A percentile compares a stretch with the other conserved stretches of the same genome.
Evolutionary conservation across 2,329 filamentous ascomycete genomes (phyloP).

Genomic region (Penicillium corylophilum): DNA sequence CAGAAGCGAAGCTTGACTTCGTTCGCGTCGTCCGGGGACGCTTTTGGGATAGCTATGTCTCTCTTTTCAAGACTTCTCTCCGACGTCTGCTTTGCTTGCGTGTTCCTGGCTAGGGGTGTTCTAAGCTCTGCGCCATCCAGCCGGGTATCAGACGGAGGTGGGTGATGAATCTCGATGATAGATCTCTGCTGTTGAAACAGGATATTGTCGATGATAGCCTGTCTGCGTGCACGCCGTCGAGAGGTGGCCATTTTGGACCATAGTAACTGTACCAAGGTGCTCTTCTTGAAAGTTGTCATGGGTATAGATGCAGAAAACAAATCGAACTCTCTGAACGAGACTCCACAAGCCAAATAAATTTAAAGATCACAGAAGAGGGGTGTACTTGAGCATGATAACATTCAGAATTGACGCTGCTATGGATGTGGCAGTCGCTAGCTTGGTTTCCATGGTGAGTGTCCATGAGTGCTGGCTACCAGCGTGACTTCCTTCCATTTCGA

Average conservation of each 20-base stretch:
- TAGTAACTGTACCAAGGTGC: neutral
- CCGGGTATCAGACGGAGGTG: neutral
- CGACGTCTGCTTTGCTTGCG: neutral
- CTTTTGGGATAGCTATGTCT: neutral
- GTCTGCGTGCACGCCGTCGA: neutral
- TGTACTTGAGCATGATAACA: neutral
- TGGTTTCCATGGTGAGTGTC: neutral
- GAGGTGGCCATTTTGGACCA: neutral
- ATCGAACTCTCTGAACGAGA: no score
- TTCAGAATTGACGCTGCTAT: neutral
- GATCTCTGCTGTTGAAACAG: neutral
- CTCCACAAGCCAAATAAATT: neutral
- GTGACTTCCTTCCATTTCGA: neutral
- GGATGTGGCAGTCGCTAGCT: neutral
- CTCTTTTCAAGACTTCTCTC: neutral
- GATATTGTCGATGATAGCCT: neutral
- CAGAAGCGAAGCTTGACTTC: neutral
- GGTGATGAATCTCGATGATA: neutral
- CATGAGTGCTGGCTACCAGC: neutral
- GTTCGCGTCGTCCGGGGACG: neutral
- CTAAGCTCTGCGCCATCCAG: neutral
- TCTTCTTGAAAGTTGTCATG: neutral
- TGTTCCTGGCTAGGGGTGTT: neutral
- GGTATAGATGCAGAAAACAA: neutral
- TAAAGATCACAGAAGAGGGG: neutral